Evolutionary conservation across 371 early-diverging fungal genomes (phyloP).

Genomic region (Rhizopus sp.): DNA sequence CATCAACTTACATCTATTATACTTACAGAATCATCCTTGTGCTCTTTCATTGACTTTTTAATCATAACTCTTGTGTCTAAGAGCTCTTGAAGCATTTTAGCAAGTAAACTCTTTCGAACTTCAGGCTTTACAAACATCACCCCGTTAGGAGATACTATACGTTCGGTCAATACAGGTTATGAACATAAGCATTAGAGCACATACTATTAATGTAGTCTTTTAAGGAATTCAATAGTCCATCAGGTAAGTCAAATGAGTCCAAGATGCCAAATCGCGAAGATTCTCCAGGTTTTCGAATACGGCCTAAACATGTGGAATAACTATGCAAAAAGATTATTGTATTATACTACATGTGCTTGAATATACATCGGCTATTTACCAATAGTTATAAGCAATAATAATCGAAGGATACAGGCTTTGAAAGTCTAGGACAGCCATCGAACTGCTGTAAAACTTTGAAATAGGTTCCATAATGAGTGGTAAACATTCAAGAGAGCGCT

Average conservation of each 20-base stretch:
- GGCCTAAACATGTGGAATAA: conserved; percentile 85
- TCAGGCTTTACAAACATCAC: conserved; percentile 78
- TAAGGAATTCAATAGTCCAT: conserved; percentile 44
- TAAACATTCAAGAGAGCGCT: conserved; percentile 78
- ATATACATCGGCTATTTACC: conserved; percentile 39
- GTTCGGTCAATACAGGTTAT: not conserved
- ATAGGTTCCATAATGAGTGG: conserved; percentile 90
- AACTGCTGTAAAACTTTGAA: conserved; percentile 78
- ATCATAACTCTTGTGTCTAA: conserved; percentile 89
- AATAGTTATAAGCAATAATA: conserved; percentile 94
- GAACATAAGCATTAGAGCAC: not conserved
- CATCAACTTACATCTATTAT: not conserved
- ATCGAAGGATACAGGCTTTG: conserved; percentile 92
- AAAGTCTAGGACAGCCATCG: conserved; percentile 88
- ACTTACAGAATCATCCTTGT: conserved; percentile 60
- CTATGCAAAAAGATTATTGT: conserved; percentile 27
- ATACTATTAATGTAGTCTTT: conserved; percentile 71
- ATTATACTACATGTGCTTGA: not conserved
- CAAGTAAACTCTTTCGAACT: conserved; percentile 74
- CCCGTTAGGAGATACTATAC: conserved; percentile 82
- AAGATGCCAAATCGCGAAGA: conserved; percentile 47
- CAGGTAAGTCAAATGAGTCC: conserved; percentile 12
- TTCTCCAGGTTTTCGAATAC: conserved; percentile 42
- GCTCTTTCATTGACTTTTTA: conserved; percentile 79
- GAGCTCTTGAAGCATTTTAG: conserved; percentile 82